A percentile compares a stretch with the other conserved stretches of the same genome.
Conservation (phyloP, 805 yeast genomes). For the Teunomyces aglyptinius region DNA sequence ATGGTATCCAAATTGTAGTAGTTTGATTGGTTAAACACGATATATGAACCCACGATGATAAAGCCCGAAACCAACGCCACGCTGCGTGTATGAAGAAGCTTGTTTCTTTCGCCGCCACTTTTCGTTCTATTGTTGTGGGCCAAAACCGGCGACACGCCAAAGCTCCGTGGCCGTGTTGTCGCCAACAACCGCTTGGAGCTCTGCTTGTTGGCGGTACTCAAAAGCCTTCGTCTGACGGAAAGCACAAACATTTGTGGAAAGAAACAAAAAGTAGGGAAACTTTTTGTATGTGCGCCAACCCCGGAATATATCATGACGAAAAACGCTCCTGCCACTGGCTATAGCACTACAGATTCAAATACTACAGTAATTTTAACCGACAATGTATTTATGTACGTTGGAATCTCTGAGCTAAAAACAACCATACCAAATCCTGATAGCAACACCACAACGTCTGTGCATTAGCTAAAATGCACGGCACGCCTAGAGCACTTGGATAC, state of each 20-base stretch:
- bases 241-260: constrained; percentile 16
- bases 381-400: constrained; percentile 8
- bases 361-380: constrained; percentile 11
- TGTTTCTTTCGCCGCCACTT: background rate
- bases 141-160: background rate
- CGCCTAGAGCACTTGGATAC: constrained; percentile 57
- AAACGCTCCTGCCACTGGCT: background rate
- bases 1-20: constrained; percentile 42
- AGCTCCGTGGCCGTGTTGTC: constrained; percentile 10
- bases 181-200: constrained; percentile 16
- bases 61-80: constrained; percentile 43
- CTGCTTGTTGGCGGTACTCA: constrained; percentile 16
- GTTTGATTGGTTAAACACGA: constrained; percentile 37
- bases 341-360: background rate
- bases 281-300: constrained; percentile 1
- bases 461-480: constrained; percentile 47
- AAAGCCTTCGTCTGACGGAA: constrained; percentile 19
- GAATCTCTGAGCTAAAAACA: constrained; percentile 5
- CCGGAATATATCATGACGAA: background rate
- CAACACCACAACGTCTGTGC: constrained; percentile 59
- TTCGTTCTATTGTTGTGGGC: background rate
- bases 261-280: background rate
- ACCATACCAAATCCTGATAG: constrained; percentile 53
- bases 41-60: constrained; percentile 42
- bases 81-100: constrained; percentile 22